These are phyloP conservation scores for Jamesozyma jinghongensis DNA, from an alignment of 805 yeast genomes.

Conservation along the genomic window DNA sequence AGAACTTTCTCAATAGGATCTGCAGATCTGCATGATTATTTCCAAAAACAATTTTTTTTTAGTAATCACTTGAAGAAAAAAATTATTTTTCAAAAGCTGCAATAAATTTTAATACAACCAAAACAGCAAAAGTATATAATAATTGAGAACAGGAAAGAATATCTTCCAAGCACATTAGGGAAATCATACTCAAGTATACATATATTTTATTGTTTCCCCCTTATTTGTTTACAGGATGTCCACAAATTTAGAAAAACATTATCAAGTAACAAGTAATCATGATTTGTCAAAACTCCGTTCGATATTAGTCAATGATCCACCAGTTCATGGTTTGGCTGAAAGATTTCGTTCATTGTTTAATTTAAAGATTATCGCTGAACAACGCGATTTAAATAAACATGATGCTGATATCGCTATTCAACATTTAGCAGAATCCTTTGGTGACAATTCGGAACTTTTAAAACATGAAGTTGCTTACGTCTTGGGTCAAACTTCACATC, in stretches of 20 bases:
- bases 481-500: slow-evolving; percentile 84
- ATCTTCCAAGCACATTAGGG: too few species aligned
- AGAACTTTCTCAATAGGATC: too few species aligned
- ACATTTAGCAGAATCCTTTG: slow-evolving; percentile 76
- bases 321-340: slow-evolving; percentile 58
- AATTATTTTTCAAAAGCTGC: too few species aligned
- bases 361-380: slow-evolving; percentile 75
- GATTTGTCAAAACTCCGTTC: slow-evolving; percentile 60
- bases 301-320: slow-evolving; percentile 44
- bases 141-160: too few species aligned
- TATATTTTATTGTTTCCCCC: too few species aligned
- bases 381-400: slow-evolving; percentile 41
- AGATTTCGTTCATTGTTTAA: slow-evolving; percentile 90
- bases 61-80: too few species aligned
- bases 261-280: slow-evolving; percentile 29
- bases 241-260: slow-evolving; percentile 28
- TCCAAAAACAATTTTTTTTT: too few species aligned
- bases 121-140: too few species aligned
- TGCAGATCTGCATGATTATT: too few species aligned
- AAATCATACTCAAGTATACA: too few species aligned
- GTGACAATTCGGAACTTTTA: slow-evolving; percentile 72
- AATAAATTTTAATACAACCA: too few species aligned
- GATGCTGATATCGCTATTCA: slow-evolving; percentile 59
- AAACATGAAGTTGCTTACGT: slow-evolving; percentile 97
- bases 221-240: slow-evolving; percentile 16